Evolutionary conservation across 1,139 yeast species (phyloP).

Genomic region (Arxiozyma heterogenica): DNA sequence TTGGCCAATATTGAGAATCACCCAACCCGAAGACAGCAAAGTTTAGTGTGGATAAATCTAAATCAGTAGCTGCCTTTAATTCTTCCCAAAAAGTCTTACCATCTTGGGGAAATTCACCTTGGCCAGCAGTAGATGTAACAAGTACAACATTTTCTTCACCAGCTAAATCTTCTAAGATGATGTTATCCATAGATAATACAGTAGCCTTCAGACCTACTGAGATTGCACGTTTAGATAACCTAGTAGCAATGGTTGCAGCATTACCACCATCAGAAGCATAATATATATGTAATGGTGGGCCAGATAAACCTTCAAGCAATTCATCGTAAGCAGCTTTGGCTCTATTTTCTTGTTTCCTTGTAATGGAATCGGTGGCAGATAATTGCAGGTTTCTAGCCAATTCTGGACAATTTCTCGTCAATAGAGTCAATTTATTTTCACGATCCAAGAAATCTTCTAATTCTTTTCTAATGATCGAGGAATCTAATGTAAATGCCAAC

Average conservation of each 20-base stretch:
- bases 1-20: conserved; percentile 94
- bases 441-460: conserved; percentile 75
- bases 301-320: conserved; percentile 77
- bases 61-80: conserved; percentile 57
- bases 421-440: conserved; percentile 74
- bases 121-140: conserved; percentile 88
- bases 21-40: conserved; percentile 85
- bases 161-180: conserved; percentile 69
- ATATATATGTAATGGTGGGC: conserved; percentile 85
- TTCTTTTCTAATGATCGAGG: conserved; percentile 70
- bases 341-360: conserved; percentile 50
- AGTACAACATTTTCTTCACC: conserved; percentile 76
- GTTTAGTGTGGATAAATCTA: conserved; percentile 55
- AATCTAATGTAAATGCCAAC: conserved; percentile 67
- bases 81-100: conserved; percentile 90
- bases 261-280: conserved; percentile 95
- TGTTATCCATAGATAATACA: conserved; percentile 76
- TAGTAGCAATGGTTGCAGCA: conserved; percentile 76
- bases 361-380: conserved; percentile 54
- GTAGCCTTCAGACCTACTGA: conserved; percentile 79
- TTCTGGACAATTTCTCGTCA: conserved; percentile 62
- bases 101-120: conserved; percentile 95
- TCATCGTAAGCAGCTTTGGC: conserved; percentile 73
- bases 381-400: conserved; percentile 66
- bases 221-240: conserved; percentile 72